Evolutionary conservation across 495 filamentous ascomycete genomes (phyloP), one percentile per base, ranked within the genome.

Genomic region (Podospora didyma): DNA sequence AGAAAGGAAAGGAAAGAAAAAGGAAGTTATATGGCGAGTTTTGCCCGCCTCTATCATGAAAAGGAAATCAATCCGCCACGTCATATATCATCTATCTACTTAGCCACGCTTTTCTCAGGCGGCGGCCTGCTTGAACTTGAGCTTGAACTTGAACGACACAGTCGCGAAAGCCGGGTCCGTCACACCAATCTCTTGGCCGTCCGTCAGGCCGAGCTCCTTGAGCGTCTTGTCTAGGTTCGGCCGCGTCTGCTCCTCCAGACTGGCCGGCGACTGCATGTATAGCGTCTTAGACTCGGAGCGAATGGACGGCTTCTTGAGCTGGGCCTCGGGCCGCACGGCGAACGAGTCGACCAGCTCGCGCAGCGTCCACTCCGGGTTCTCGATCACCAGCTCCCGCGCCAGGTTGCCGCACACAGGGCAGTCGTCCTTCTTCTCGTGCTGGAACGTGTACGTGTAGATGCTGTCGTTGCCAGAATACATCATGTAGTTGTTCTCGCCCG

Each of bases 391-490:
- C 44, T 85, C 85, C 37, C 87, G 86, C 7, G 92, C 85, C 41
- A 89, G 71, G 55, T 89, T 87, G 4, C 93, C 91, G 64, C 95
- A 99, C 22, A 97, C 95, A 5, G 95, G 92, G 60, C 95, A 99
- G 64, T 96, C 95, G 7, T 83, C 75, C 67, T 96, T 97, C 75
- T 88, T 86, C 69, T 96, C 85, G 59, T 96, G 91, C 62, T 89
- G 83, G 71, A 97, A 97, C 0, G 93, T 97, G 68, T 96, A 96
- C 0, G 95, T 99, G 75, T 97, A 99, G 50, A 97, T 83, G 59
- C 88, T 81, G 63, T 94, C 92, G 67, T 99, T 90, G 37, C 95
- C 95, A 26, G 86, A 96, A 73, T 97, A 99, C 90, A 96, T 96
- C 92, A 97, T 97, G 71, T 99, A 99, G 67, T 95, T 99, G 60